A percentile compares a stretch with the other conserved stretches of the same genome.
These are phyloP conservation scores for Centrapalus pauciflorus DNA, from an alignment of 129 eudicot genomes.

Conservation along the genomic window DNA sequence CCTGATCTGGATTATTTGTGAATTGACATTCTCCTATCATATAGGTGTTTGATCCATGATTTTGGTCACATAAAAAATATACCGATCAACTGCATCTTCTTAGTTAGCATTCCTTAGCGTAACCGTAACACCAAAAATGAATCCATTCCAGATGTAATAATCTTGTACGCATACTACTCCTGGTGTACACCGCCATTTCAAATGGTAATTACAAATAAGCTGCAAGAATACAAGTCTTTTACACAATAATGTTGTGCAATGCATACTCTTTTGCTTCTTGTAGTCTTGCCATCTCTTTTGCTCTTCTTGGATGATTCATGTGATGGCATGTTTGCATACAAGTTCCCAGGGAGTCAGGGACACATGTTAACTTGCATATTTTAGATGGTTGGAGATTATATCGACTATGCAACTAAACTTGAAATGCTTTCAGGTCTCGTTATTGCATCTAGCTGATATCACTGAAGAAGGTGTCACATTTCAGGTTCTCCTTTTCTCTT, in stretches of 20 bases:
- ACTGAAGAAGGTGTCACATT: conserved; percentile 93
- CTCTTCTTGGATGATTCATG: neutral
- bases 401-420: neutral
- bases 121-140: neutral
- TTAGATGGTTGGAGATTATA: neutral
- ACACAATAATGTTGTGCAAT: neutral
- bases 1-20: neutral
- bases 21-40: neutral
- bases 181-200: neutral
- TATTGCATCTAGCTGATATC: conserved; percentile 92
- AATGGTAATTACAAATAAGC: neutral
- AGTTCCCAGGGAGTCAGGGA: neutral
- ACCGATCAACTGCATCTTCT: neutral
- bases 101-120: neutral
- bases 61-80: neutral
- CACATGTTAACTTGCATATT: neutral
- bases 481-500: conserved; percentile 51
- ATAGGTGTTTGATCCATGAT: neutral
- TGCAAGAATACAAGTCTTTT: neutral
- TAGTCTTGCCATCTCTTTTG: conserved; percentile 3
- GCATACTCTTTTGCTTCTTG: neutral
- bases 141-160: neutral
- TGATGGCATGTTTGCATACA: neutral
- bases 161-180: neutral
- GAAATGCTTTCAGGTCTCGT: conserved; percentile 63